A percentile compares a stretch with the other conserved stretches of the same genome.
Conservation (phyloP, 495 filamentous ascomycete species). For the Penicillium ochrochloron region DNA sequence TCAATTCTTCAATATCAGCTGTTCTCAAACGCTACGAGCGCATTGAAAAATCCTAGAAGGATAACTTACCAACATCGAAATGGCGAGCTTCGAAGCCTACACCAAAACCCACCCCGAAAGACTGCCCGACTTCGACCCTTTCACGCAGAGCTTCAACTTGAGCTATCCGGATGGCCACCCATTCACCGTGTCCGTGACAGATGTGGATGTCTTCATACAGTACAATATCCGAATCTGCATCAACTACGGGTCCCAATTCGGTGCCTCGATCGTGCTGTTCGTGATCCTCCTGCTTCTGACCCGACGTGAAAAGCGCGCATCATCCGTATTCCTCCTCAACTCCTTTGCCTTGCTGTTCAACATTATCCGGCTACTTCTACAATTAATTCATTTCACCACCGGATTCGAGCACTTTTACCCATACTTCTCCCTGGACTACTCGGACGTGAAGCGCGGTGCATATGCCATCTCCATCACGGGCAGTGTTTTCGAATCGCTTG, state of each 20-base stretch:
- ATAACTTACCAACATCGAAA: background rate
- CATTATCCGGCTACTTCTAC: conserved; percentile 62
- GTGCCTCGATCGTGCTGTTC: conserved; percentile 71
- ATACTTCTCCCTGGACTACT: conserved; percentile 60
- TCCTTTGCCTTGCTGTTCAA: conserved; percentile 62
- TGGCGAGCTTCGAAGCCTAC: conserved; percentile 8
- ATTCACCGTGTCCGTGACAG: conserved; percentile 53
- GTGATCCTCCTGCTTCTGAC: conserved; percentile 68
- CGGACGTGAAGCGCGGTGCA: conserved; percentile 49
- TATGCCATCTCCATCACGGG: conserved; percentile 57
- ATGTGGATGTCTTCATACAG: conserved; percentile 52
- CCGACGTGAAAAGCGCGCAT: conserved; percentile 61
- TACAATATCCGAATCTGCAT: conserved; percentile 62
- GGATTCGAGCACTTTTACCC: conserved; percentile 63
- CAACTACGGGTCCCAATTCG: conserved; percentile 75
- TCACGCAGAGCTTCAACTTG: conserved; percentile 62
- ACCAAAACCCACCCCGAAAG: conserved; percentile 7
- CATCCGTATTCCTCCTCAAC: conserved; percentile 68
- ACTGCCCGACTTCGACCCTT: conserved; percentile 47
- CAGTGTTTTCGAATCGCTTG: conserved; percentile 58
- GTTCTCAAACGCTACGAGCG: background rate
- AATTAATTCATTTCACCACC: conserved; percentile 61
- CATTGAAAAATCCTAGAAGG: background rate
- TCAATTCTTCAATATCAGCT: background rate
- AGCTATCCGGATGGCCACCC: conserved; percentile 53